Conservation (phyloP, 768 basidiomycete species). For the Suillus bovinus region DNA sequence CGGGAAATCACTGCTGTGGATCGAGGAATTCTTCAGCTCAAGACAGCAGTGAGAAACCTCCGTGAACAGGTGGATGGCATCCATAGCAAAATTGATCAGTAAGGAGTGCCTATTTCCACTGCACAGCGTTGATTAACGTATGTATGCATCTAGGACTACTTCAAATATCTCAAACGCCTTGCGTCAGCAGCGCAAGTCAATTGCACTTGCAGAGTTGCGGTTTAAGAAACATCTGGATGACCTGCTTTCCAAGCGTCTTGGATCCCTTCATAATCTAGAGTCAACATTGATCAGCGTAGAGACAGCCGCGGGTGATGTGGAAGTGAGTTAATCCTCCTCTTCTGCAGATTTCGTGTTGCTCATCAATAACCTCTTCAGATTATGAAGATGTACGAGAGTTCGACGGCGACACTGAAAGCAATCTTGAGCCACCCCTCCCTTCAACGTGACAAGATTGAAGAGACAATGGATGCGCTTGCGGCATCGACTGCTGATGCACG, state of each 20-base stretch:
- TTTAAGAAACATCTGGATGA: conserved; percentile 82
- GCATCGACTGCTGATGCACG: conserved; percentile 79
- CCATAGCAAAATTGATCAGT: conserved; percentile 76
- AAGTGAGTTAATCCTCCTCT: conserved; percentile 48
- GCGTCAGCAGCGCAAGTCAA: conserved; percentile 64
- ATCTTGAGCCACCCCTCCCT: conserved; percentile 82
- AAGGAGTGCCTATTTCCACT: conserved; percentile 22
- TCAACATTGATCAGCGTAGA: conserved; percentile 81
- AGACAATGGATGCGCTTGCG: conserved; percentile 85
- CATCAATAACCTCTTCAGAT: conserved; percentile 49
- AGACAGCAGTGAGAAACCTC: conserved; percentile 65
- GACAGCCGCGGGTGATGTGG: conserved; percentile 84
- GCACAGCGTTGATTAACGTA: not conserved
- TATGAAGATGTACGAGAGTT: conserved; percentile 82
- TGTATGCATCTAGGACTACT: conserved; percentile 51
- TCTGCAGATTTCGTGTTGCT: not conserved
- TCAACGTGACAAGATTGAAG: conserved; percentile 74
- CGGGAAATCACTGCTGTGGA: conserved; percentile 75
- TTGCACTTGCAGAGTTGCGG: conserved; percentile 77
- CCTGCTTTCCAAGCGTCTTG: conserved; percentile 70
- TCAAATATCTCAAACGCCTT: conserved; percentile 66
- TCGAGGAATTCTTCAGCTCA: conserved; percentile 77
- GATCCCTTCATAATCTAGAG: conserved; percentile 72
- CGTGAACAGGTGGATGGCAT: conserved; percentile 68
- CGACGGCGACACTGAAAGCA: conserved; percentile 71